A percentile compares a stretch with the other conserved stretches of the same genome.
Conservation (phyloP, 257 asterid genomes). For the Ophiorrhiza pumila region DNA sequence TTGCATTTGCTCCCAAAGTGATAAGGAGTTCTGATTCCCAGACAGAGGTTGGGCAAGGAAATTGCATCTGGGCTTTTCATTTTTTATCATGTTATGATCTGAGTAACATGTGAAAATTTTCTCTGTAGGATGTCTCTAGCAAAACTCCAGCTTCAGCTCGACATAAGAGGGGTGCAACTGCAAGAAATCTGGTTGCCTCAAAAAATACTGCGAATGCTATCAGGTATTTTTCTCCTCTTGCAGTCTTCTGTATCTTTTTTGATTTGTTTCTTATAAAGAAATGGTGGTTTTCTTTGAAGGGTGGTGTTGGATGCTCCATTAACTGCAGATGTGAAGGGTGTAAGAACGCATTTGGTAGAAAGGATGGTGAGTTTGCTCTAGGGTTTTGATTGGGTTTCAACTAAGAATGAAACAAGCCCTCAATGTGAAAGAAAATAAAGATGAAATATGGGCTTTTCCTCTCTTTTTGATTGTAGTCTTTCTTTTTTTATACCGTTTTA, state of each 20-base stretch:
- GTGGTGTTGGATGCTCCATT: constrained; percentile 94
- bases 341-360: constrained; percentile 82
- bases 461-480: background rate
- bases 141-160: constrained; percentile 98
- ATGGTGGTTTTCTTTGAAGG: constrained; percentile 38
- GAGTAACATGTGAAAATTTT: constrained; percentile 8
- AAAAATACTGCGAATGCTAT: constrained; percentile 98
- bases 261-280: constrained; percentile 27
- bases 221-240: constrained; percentile 52
- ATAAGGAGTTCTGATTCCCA: constrained; percentile 51
- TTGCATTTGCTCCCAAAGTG: constrained; percentile 98
- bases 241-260: constrained; percentile 3
- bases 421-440: background rate
- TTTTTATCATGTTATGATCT: constrained; percentile 6
- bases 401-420: background rate
- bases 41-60: constrained; percentile 56
- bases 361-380: constrained; percentile 58
- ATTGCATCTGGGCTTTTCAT: background rate
- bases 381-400: background rate
- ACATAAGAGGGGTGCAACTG: constrained; percentile 99
- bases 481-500: background rate
- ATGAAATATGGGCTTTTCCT: background rate
- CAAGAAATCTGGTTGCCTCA: constrained; percentile 92
- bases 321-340: constrained; percentile 98
- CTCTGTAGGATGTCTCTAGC: constrained; percentile 64